Evolutionary conservation across 768 basidiomycete species (phyloP).

Genomic region (Pholiota microspora): DNA sequence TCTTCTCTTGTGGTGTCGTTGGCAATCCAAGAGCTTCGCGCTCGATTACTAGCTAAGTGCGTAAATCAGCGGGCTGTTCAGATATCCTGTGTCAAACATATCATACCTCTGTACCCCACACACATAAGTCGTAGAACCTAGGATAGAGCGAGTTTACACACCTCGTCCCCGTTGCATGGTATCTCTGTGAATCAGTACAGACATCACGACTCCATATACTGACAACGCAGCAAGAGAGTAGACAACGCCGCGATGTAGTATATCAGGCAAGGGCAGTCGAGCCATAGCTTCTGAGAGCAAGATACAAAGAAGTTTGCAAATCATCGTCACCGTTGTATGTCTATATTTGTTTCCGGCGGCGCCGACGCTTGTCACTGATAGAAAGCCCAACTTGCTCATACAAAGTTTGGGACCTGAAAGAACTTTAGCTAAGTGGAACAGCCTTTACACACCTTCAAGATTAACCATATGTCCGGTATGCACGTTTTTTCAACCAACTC

Average conservation of each 20-base stretch:
- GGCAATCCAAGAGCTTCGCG: constrained; percentile 5
- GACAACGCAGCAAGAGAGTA: constrained; percentile 51
- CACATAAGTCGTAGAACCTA: constrained; percentile 8
- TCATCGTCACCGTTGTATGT: neutral
- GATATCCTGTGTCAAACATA: constrained; percentile 1
- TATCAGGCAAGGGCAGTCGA: constrained; percentile 19
- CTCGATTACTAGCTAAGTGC: constrained; percentile 1
- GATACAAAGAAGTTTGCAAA: neutral
- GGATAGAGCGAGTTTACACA: constrained; percentile 26
- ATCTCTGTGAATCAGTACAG: constrained; percentile 50
- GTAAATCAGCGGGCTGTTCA: neutral
- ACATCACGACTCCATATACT: constrained; percentile 51
- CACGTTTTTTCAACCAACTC: neutral
- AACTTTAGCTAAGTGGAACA: neutral
- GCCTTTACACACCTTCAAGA: neutral
- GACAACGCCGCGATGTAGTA: constrained; percentile 49
- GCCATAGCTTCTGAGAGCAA: constrained; percentile 17
- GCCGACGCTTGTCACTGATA: neutral
- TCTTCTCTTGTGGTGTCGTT: neutral
- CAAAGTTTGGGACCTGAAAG: too few species aligned
- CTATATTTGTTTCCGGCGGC: neutral
- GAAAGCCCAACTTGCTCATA: too few species aligned
- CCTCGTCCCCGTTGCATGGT: constrained; percentile 56
- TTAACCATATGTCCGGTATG: neutral
- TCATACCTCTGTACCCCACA: constrained; percentile 30